Evolutionary conservation across 768 basidiomycete species (phyloP), one percentile per base, ranked within the genome.

Genomic region (Suillus subalutaceus): DNA sequence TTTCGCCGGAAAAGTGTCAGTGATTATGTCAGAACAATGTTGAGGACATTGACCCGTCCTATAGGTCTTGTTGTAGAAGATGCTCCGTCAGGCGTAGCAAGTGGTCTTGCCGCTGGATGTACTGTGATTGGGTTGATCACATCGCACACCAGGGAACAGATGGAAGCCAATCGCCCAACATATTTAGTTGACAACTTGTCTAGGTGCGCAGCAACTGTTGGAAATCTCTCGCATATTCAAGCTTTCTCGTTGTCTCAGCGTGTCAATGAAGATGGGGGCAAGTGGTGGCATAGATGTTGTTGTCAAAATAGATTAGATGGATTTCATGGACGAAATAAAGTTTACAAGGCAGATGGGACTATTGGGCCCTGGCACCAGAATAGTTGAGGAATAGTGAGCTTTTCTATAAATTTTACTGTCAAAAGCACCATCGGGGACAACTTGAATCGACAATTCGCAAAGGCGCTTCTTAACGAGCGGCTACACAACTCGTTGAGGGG

Each of bases 1-100:
- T 90, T 26, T 82, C 86, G 55, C 85, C 90, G 15, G 77, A 82
- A 64, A 85, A 86, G 63, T 93, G 91, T 87, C 63, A 64, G 84
- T 74, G 12, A 38, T 44, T n/a, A 48, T 32, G 46, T 46, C 46
- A 32, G 26, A 59, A 56, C 20, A 66, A 70, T 26, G 75, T 72
- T 77, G 61, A 72, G 75, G 23, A 55, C 48, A n/a, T 40, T 41
- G 46, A 30, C 44, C 40, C 57, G 16, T 43, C 60, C 62, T 46
- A 6, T 62, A 90, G 91, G 90, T 70, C 81, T 97, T 57, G 96
- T 97, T 18, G 85, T 98, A 40, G 95, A 97, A 74, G 97, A 98
- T 78, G 93, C 96, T 3, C 95, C 95, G 1, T 87, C 87, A 18
- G 96, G 96, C 23, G 83, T 98, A 71, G 81, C 80, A 48, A 91